Conservation (phyloP, 2,329 filamentous ascomycete genomes). For the Atkinsonella hypoxylon region DNA sequence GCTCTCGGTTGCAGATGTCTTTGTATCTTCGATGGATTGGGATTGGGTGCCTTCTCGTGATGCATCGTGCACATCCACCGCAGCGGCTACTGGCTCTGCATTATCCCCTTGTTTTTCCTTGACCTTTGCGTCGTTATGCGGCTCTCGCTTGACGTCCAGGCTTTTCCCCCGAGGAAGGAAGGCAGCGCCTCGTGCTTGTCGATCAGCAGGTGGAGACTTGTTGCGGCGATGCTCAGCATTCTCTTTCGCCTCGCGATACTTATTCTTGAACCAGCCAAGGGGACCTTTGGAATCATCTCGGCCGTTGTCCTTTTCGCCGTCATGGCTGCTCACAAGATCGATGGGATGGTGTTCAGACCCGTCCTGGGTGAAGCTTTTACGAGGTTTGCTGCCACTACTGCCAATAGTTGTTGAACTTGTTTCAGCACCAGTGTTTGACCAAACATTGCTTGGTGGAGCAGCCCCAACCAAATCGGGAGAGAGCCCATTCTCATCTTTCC, state of each 20-base stretch:
- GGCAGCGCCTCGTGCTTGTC: conserved; percentile 15
- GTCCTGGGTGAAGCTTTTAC: conserved; percentile 39
- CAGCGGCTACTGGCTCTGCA: neutral
- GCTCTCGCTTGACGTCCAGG: conserved; percentile 32
- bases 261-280: conserved; percentile 47
- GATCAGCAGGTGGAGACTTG: conserved; percentile 39
- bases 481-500: conserved; percentile 43
- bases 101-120: neutral
- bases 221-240: conserved; percentile 41
- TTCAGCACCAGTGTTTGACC: conserved; percentile 50
- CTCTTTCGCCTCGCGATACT: conserved; percentile 48
- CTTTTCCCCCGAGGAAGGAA: conserved; percentile 33
- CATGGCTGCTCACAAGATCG: conserved; percentile 26
- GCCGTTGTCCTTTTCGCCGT: conserved; percentile 23
- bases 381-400: conserved; percentile 40
- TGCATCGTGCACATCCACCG: neutral
- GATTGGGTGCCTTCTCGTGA: neutral
- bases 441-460: conserved; percentile 36
- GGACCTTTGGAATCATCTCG: conserved; percentile 39
- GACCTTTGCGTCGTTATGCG: conserved; percentile 11
- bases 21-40: neutral
- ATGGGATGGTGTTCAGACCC: conserved; percentile 31
- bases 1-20: neutral
- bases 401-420: conserved; percentile 57
- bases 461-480: conserved; percentile 28